A percentile compares a stretch with the other conserved stretches of the same genome.
Conservation (phyloP, 108 stramenopile species). For the Skeletonema potamos region DNA sequence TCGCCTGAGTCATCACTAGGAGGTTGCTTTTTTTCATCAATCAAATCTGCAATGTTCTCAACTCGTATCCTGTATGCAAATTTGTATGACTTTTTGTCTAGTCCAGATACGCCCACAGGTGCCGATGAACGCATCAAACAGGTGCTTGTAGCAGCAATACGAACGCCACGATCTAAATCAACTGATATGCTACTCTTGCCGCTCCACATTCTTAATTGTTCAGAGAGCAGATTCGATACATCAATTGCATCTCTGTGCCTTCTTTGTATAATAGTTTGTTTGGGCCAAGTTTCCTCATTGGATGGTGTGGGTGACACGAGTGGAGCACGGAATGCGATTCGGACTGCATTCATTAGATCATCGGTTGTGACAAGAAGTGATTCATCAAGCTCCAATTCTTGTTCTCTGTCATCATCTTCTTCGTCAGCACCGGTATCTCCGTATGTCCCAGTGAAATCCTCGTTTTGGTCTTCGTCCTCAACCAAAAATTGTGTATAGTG, state of each 20-base stretch:
- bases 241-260: conserved; percentile 47
- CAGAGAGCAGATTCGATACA: conserved; percentile 26
- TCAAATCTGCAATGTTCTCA: conserved; percentile 34
- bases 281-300: not conserved
- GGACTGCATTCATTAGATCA: conserved; percentile 35
- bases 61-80: conserved; percentile 49
- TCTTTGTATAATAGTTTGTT: conserved; percentile 16
- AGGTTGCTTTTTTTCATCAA: conserved; percentile 1
- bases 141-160: conserved; percentile 36
- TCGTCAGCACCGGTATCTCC: not conserved
- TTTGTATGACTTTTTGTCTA: conserved; percentile 6
- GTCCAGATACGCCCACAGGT: not conserved
- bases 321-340: conserved; percentile 46
- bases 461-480: conserved; percentile 33
- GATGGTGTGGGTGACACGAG: conserved; percentile 14
- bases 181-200: conserved; percentile 33
- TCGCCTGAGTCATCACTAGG: not conserved
- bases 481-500: conserved; percentile 44
- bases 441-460: not conserved
- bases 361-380: conserved; percentile 25
- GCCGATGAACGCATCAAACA: conserved; percentile 9
- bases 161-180: conserved; percentile 27
- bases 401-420: conserved; percentile 3
- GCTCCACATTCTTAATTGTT: conserved; percentile 27
- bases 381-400: conserved; percentile 7